Percentiles rank a stretch among this genome's conserved stretches.
Evolutionary conservation across 805 yeast species (phyloP).

Genomic region (Komagataella pseudopastoris): DNA sequence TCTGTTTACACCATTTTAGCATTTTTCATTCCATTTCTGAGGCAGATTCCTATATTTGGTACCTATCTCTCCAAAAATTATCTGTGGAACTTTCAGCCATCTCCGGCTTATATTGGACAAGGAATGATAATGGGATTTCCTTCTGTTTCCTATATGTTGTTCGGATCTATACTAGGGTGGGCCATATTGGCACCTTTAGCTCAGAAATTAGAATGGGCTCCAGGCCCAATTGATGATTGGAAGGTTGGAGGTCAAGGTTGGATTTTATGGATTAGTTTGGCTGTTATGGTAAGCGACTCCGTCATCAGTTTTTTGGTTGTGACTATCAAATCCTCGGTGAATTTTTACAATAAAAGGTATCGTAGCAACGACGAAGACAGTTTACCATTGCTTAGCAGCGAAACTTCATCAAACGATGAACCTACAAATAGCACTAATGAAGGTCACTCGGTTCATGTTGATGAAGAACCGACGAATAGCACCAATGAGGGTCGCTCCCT

Average conservation of each 20-base stretch:
- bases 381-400: not conserved
- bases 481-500: not conserved
- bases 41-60: constrained; percentile 71
- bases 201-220: constrained; percentile 66
- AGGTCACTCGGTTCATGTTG: not conserved
- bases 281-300: constrained; percentile 91
- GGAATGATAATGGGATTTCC: constrained; percentile 96
- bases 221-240: constrained; percentile 88
- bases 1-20: constrained; percentile 60
- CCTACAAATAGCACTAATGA: not conserved
- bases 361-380: not conserved
- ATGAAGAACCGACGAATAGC: not conserved
- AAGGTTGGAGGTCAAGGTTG: constrained; percentile 91
- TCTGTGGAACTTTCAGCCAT: constrained; percentile 85
- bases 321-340: constrained; percentile 25
- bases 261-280: constrained; percentile 88
- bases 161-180: constrained; percentile 91
- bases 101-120: constrained; percentile 96
- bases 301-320: constrained; percentile 65
- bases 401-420: not conserved
- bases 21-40: constrained; percentile 60
- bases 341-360: constrained; percentile 1
- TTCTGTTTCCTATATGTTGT: constrained; percentile 80
- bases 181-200: constrained; percentile 78
- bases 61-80: constrained; percentile 40